phyloP scores from a whole-genome alignment of 768 basidiomycete genomes.

The Trametes cubensis region DNA sequence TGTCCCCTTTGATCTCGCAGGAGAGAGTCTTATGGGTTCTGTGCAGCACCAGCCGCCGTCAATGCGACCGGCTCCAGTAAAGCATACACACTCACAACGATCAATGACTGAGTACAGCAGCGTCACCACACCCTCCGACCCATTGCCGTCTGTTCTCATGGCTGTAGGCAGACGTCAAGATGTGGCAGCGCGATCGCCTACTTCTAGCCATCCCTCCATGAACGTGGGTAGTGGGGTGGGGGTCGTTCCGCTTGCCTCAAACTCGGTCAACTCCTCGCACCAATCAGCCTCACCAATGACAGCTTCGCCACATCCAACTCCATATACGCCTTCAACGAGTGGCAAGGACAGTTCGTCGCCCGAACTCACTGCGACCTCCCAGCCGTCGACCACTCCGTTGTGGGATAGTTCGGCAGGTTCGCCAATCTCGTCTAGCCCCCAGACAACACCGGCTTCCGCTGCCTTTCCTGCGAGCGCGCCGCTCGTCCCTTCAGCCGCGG shows the following conservation, averaged over 20 bases:
- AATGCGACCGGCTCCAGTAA: not conserved
- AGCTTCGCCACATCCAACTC: no score
- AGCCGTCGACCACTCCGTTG: not conserved
- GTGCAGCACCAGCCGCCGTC: no score
- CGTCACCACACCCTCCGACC: not conserved
- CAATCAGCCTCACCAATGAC: no score
- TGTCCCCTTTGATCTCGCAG: not conserved
- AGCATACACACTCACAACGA: not conserved
- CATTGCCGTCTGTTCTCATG: not conserved
- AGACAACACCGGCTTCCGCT: not conserved
- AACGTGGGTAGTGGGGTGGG: no score
- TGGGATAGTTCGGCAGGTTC: no score
- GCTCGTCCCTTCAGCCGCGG: not conserved
- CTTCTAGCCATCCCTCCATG: not conserved
- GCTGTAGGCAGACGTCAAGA: no score
- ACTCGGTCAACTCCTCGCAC: no score
- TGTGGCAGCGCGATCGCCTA: no score
- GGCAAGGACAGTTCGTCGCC: not conserved
- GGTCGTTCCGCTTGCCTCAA: no score
- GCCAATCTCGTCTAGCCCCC: not conserved
- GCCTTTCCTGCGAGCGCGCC: not conserved
- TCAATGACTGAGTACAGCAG: not conserved
- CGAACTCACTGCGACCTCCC: not conserved
- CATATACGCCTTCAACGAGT: no score
- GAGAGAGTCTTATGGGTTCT: no score